Base-by-base conservation (phyloP, 306 rosid genomes). In the Gleditsia sinensis region DNA sequence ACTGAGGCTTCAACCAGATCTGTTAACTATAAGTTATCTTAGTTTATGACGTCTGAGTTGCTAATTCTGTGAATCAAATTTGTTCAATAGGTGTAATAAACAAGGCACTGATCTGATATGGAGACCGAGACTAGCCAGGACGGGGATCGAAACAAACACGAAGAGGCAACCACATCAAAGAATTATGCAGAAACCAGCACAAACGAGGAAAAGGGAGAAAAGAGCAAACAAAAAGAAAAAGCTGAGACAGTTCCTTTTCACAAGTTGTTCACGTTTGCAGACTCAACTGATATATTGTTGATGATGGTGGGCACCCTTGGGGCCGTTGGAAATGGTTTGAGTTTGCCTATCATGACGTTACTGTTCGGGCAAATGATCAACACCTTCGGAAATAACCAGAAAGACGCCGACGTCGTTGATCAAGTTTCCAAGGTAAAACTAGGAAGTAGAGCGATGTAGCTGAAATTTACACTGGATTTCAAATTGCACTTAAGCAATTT, bases 241-340 rank as follows among this genome's bases (percentile, higher is more conserved):
- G 14, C 27, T 0, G 85, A 88, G 28, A 79, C 90, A 28, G 82
- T 93, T 70, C 83, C 96, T 3, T 90, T 88, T 84, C 66, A 63
- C 42, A 93, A 67, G 80, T 82, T 93, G 48, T 93, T 93, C 87
- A 23, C 90, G 14, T 93, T 90, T 73, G 93, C 98, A 21, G 97
- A 93, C 81, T 80, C 86, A 32, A 67, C 84, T 63, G 98, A 93
- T 75, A 36, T 75, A 39, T 17, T 84, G 9, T 55, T 93, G 79
- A 93, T 93, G 97, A 11, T 34, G 3, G 10, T 71, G 32, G 98
- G 98, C 36, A 85, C 86, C 19, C 33, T 89, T 39, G 98, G 97
- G 39, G 97, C 92, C 57, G 5, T 89, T 23, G 98, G 93, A 28
- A 93, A 93, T 61, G 98, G 98, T 1, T 0, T 62, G 65, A 80